Conservation (phyloP, 768 basidiomycete genomes). For the Podaxis pistillaris region DNA sequence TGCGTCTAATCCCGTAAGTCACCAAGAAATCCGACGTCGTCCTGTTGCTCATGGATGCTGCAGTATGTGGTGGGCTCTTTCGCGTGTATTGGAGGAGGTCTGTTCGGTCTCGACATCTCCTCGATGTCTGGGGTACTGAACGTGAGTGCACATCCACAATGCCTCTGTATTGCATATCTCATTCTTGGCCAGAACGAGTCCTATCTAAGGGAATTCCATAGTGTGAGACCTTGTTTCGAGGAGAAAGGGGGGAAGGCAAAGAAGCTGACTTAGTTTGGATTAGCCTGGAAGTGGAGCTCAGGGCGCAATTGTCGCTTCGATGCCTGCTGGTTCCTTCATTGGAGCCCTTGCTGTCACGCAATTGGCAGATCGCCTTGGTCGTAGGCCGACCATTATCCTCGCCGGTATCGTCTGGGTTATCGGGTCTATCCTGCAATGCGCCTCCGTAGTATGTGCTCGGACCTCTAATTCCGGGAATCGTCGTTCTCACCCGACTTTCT, state of each 20-base stretch:
- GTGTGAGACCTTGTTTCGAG: conserved; percentile 24
- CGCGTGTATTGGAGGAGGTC: conserved; percentile 78
- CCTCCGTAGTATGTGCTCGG: conserved; percentile 36
- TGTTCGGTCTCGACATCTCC: conserved; percentile 81
- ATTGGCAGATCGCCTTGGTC: conserved; percentile 64
- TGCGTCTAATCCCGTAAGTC: conserved; percentile 29
- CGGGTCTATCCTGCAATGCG: conserved; percentile 71
- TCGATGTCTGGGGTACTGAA: conserved; percentile 78
- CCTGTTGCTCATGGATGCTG: neutral
- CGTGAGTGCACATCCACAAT: conserved; percentile 18
- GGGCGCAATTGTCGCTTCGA: conserved; percentile 75
- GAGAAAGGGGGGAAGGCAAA: neutral
- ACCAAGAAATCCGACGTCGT: neutral
- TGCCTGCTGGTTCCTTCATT: conserved; percentile 73
- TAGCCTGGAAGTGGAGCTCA: conserved; percentile 55
- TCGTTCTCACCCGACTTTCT: neutral
- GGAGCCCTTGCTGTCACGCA: conserved; percentile 63
- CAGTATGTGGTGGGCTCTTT: conserved; percentile 79
- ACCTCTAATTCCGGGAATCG: neutral
- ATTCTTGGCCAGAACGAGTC: conserved; percentile 30
- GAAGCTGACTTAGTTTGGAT: neutral
- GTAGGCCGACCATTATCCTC: conserved; percentile 64
- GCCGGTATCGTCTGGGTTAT: conserved; percentile 72
- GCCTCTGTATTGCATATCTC: neutral
- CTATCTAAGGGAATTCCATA: conserved; percentile 35